These are phyloP conservation scores for Spathaspora gorwiae DNA, from an alignment of 805 yeast genomes.

Conservation along the genomic window DNA sequence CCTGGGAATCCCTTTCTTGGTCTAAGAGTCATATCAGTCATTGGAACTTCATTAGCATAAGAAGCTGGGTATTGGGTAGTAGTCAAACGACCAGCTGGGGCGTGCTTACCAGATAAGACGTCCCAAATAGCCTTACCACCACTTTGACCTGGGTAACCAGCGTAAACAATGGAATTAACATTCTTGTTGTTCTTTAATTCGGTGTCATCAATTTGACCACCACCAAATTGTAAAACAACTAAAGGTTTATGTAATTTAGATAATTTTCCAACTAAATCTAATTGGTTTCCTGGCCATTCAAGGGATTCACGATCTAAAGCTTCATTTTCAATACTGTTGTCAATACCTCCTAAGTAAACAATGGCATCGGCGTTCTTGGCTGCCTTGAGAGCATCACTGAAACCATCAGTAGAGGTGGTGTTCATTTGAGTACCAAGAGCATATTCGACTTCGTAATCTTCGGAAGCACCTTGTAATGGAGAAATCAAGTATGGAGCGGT, in stretches of 20 bases:
- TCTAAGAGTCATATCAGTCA: constrained; percentile 5
- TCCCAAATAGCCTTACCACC: constrained; percentile 6
- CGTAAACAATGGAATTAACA: constrained; percentile 6
- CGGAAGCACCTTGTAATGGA: constrained; percentile 4
- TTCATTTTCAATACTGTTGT: constrained; percentile 4
- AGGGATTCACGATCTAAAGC: constrained; percentile 4
- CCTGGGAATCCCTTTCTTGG: constrained; percentile 6
- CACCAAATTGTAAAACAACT: constrained; percentile 5
- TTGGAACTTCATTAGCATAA: constrained; percentile 4
- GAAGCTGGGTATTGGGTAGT: constrained; percentile 6
- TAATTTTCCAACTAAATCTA: constrained; percentile 3
- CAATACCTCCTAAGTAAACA: constrained; percentile 6
- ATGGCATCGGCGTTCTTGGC: constrained; percentile 6
- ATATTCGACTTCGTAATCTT: constrained; percentile 2
- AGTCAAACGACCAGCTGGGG: constrained; percentile 8
- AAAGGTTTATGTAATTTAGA: constrained; percentile 4
- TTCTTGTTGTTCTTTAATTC: constrained; percentile 5
- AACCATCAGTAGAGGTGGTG: constrained; percentile 2
- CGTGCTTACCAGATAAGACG: constrained; percentile 1
- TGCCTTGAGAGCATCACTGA: constrained; percentile 1
- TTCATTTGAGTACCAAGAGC: constrained; percentile 4
- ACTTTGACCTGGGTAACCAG: constrained; percentile 9
- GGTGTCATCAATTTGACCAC: constrained; percentile 6
- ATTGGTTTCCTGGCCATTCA: constrained; percentile 6
- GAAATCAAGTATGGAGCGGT: constrained; percentile 4